Conservation (phyloP, 352 stramenopile species). For the Pythium insidiosum region DNA sequence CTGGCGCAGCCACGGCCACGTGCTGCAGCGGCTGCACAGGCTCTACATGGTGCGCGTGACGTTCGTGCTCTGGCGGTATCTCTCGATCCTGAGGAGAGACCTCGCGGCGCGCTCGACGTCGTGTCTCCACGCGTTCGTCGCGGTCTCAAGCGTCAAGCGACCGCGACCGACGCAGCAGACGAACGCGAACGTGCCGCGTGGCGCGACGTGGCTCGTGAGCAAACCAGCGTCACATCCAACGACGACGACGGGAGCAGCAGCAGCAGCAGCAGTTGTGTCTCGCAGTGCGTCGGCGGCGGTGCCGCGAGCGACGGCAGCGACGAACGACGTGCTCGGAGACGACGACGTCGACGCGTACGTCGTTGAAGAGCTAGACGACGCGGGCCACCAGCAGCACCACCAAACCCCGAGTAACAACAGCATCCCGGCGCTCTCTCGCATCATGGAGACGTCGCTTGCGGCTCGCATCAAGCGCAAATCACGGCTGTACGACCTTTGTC, state of each 20-base stretch:
- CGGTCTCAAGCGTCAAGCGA: not conserved
- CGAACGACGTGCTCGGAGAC: constrained; percentile 1
- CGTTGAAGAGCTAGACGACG: constrained; percentile 4
- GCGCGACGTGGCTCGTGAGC: no score
- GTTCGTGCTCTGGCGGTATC: constrained; percentile 29
- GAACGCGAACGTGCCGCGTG: not conserved
- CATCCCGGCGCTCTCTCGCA: constrained; percentile 18
- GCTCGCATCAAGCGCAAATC: constrained; percentile 27
- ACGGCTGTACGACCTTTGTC: constrained; percentile 25
- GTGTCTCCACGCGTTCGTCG: constrained; percentile 13
- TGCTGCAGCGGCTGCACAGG: constrained; percentile 30
- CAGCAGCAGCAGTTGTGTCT: no score
- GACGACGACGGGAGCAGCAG: not conserved
- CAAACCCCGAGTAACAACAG: not conserved
- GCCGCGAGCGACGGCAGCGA: not conserved
- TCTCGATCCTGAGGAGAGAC: constrained; percentile 20
- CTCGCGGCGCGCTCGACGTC: constrained; percentile 11
- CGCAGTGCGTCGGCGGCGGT: not conserved
- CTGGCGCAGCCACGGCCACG: constrained; percentile 34
- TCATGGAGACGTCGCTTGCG: constrained; percentile 23
- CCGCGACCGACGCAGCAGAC: not conserved
- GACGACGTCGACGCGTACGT: constrained; percentile 9
- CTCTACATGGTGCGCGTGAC: constrained; percentile 23
- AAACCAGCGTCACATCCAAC: no score
- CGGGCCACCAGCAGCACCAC: constrained; percentile 1